A percentile compares a stretch with the other conserved stretches of the same genome.
Evolutionary conservation across 805 yeast genomes (phyloP).

Genomic region (Pichia nakasei): DNA sequence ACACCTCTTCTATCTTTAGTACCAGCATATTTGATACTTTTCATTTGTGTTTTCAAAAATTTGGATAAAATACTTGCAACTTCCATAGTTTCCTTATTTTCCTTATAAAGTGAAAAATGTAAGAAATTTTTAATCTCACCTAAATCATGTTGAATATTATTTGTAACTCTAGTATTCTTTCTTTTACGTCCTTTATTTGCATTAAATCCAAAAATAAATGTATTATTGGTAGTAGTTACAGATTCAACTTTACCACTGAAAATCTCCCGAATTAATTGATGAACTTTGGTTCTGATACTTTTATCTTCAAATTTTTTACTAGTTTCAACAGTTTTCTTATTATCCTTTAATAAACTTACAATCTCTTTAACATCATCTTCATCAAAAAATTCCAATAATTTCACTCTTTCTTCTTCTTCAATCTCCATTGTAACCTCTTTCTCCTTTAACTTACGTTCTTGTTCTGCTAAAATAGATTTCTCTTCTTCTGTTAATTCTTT

Average conservation of each 20-base stretch:
- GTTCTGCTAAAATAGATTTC: conserved; percentile 26
- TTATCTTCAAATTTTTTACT: conserved; percentile 54
- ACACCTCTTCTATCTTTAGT: conserved; percentile 96
- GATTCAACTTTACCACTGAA: conserved; percentile 74
- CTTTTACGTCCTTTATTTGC: conserved; percentile 34
- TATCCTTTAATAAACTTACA: conserved; percentile 40
- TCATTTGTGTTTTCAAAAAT: conserved; percentile 65
- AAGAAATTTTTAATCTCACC: conserved; percentile 65
- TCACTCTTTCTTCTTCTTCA: conserved; percentile 35
- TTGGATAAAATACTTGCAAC: conserved; percentile 69
- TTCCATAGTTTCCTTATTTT: conserved; percentile 96
- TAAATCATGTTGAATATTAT: conserved; percentile 50
- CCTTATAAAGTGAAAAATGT: conserved; percentile 79
- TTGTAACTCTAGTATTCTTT: conserved; percentile 32
- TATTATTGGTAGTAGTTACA: conserved; percentile 59
- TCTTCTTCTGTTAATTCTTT: conserved; percentile 33
- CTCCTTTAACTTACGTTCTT: conserved; percentile 36
- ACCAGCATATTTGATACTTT: conserved; percentile 75
- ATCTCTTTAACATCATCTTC: conserved; percentile 50
- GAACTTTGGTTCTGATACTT: conserved; percentile 66
- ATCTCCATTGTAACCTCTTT: conserved; percentile 30
- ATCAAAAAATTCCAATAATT: conserved; percentile 49
- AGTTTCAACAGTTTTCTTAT: conserved; percentile 42
- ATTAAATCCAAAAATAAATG: conserved; percentile 53
- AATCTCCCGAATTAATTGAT: conserved; percentile 63